Percentiles rank a stretch among this genome's conserved stretches.
Evolutionary conservation across 345 rosid species (phyloP).

Genomic region (Anacardium occidentale): DNA sequence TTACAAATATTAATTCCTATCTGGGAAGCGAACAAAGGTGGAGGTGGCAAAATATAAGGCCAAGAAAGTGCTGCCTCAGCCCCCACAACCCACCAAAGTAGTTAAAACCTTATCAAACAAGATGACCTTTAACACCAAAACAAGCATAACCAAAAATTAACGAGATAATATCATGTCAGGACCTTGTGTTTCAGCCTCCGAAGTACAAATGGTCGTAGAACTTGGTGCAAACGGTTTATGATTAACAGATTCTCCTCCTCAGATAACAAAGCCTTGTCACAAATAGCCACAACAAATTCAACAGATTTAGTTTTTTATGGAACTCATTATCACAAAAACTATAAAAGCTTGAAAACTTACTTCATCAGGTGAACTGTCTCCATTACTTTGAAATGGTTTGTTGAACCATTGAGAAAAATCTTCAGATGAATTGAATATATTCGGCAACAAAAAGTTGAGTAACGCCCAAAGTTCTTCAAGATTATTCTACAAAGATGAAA

Average conservation of each 20-base stretch:
- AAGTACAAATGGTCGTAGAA: conserved; percentile 90
- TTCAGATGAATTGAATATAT: conserved; percentile 89
- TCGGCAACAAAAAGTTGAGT: conserved; percentile 86
- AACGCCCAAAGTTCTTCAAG: conserved; percentile 96
- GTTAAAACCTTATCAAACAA: conserved; percentile 3
- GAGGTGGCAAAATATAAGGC: background rate
- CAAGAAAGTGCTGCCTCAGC: background rate
- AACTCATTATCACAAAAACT: conserved; percentile 15
- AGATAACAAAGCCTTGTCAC: conserved; percentile 69
- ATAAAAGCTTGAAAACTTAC: conserved; percentile 39
- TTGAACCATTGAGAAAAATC: conserved; percentile 98
- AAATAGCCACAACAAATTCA: conserved; percentile 9
- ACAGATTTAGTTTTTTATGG: background rate
- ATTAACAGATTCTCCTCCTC: conserved; percentile 93
- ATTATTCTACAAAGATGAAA: conserved; percentile 58
- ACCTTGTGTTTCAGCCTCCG: conserved; percentile 96
- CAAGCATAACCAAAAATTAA: conserved; percentile 2
- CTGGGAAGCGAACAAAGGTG: background rate
- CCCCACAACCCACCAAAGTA: background rate
- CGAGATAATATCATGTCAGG: conserved; percentile 10
- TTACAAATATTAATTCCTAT: background rate
- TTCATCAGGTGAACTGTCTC: conserved; percentile 82
- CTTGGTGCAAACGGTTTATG: conserved; percentile 93
- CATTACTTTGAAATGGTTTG: conserved; percentile 87
- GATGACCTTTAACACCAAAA: conserved; percentile 7